Evolutionary conservation across 306 rosid species (phyloP).

Genomic region (Quercus aquifolioides): DNA sequence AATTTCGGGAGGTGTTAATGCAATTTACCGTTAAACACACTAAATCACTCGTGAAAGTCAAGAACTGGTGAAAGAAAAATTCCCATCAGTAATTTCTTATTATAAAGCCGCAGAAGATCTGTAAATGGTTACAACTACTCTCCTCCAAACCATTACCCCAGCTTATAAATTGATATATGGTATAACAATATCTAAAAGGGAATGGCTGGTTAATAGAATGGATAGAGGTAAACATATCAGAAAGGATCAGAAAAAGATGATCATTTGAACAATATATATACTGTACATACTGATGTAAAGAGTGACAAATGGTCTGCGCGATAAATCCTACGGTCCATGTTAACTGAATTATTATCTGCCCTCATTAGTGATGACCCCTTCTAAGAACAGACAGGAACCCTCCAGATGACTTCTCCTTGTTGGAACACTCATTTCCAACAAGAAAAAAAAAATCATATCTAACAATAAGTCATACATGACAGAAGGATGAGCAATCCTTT

Average conservation of each 20-base stretch:
- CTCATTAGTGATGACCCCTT: constrained; percentile 56
- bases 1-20: no score
- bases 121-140: constrained; percentile 18
- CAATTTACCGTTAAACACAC: no score
- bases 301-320: constrained; percentile 15
- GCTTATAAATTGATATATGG: neutral
- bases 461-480: neutral
- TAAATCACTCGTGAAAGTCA: neutral
- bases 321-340: constrained; percentile 31
- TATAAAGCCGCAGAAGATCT: constrained; percentile 8
- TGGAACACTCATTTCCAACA: neutral
- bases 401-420: constrained; percentile 50
- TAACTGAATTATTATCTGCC: constrained; percentile 9
- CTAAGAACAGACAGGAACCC: constrained; percentile 65
- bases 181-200: neutral
- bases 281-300: constrained; percentile 42
- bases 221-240: neutral
- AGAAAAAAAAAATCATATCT: neutral
- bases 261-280: constrained; percentile 19
- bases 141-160: constrained; percentile 15
- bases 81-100: neutral
- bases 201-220: constrained; percentile 23
- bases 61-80: neutral
- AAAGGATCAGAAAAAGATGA: neutral
- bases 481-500: neutral